Evolutionary conservation across 805 yeast genomes (phyloP).

Genomic region (Saccharomycopsis sp.): DNA sequence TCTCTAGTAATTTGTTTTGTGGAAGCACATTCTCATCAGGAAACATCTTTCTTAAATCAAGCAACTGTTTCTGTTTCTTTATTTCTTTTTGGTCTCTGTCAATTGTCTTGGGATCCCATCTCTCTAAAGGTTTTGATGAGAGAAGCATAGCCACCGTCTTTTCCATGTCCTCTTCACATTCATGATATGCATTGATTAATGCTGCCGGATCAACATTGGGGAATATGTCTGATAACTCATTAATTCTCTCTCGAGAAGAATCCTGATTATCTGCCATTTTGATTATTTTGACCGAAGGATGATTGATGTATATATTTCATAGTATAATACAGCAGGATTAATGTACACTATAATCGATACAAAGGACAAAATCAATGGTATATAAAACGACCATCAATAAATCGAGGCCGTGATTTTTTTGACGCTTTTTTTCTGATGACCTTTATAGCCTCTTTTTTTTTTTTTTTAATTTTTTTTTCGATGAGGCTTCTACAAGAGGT

Average conservation of each 20-base stretch:
- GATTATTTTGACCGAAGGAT: too few relatives aligned
- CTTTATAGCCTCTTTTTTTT: too few relatives aligned
- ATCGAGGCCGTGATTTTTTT: too few relatives aligned
- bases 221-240: background rate
- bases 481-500: too few relatives aligned
- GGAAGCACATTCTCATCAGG: background rate
- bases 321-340: too few relatives aligned
- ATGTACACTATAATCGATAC: too few relatives aligned
- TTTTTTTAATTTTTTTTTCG: too few relatives aligned
- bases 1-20: background rate
- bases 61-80: background rate
- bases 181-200: background rate
- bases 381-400: too few relatives aligned
- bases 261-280: background rate
- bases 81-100: background rate
- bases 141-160: background rate
- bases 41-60: background rate
- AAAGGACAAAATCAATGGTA: too few relatives aligned
- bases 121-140: background rate
- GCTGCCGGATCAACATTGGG: slow-evolving; percentile 2
- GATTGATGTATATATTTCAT: too few relatives aligned
- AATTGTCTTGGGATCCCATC: background rate
- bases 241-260: background rate
- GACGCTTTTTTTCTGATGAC: too few relatives aligned
- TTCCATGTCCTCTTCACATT: background rate